A percentile compares a stretch with the other conserved stretches of the same genome.
phyloP scores from a whole-genome alignment of 2,329 filamentous ascomycete species.

The Penicillium sp. region DNA sequence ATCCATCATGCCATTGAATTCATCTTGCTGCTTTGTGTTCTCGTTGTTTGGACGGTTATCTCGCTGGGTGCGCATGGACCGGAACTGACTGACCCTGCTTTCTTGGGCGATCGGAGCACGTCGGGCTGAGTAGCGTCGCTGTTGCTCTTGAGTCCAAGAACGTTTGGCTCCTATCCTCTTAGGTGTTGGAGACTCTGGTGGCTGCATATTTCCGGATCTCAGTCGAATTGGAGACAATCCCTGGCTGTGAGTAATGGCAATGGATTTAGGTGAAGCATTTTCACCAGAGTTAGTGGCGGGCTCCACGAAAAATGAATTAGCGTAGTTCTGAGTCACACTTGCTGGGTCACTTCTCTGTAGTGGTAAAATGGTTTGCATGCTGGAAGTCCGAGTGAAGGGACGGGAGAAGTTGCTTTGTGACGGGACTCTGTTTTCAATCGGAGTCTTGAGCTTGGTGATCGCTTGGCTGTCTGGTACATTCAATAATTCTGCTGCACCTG shows the following conservation, averaged over 20 bases:
- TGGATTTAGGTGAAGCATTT: slow-evolving; percentile 1
- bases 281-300: neutral
- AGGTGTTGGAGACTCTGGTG: slow-evolving; percentile 35
- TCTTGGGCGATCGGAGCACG: slow-evolving; percentile 23
- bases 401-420: slow-evolving; percentile 38
- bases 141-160: slow-evolving; percentile 22
- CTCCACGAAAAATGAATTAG: neutral
- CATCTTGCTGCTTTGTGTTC: slow-evolving; percentile 25
- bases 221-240: slow-evolving; percentile 26
- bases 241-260: neutral
- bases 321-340: slow-evolving; percentile 1
- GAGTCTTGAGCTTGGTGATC: neutral
- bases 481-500: neutral
- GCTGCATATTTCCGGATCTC: slow-evolving; percentile 22
- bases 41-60: slow-evolving; percentile 31
- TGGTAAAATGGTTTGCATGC: slow-evolving; percentile 23
- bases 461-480: neutral
- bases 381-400: slow-evolving; percentile 37
- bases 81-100: slow-evolving; percentile 25
- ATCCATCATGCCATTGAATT: slow-evolving; percentile 16
- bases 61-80: slow-evolving; percentile 28
- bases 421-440: slow-evolving; percentile 5
- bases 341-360: slow-evolving; percentile 10
- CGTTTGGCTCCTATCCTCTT: slow-evolving; percentile 21
- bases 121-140: slow-evolving; percentile 24